Percentiles rank a stretch among this genome's conserved stretches.
Evolutionary conservation across 2,329 filamentous ascomycete genomes (phyloP).

Genomic region (Aspergillus oerlinghausenensis): DNA sequence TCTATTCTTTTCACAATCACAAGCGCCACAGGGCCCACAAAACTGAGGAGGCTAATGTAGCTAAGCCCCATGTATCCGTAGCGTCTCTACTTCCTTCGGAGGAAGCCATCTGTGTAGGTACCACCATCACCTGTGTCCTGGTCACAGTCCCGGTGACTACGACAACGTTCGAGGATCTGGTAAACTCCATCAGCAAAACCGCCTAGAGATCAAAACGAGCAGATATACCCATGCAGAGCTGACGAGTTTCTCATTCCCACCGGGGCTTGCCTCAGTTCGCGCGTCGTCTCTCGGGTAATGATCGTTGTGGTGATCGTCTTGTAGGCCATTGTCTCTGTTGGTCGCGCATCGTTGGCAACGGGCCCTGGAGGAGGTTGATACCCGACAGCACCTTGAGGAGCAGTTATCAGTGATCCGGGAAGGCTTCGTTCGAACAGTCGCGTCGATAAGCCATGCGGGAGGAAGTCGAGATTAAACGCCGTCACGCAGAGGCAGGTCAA

Average conservation of each 20-base stretch:
- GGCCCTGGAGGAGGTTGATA: slow-evolving; percentile 17
- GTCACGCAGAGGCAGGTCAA: slow-evolving; percentile 7
- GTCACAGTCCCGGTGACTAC: slow-evolving; percentile 8
- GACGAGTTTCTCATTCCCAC: neutral
- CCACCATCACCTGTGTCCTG: slow-evolving; percentile 1
- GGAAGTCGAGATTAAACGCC: slow-evolving; percentile 7
- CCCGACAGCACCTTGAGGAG: slow-evolving; percentile 17
- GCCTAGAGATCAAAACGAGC: neutral
- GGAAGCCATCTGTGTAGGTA: slow-evolving; percentile 3
- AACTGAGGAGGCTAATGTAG: neutral
- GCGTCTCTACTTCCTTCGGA: slow-evolving; percentile 1
- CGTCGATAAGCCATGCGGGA: slow-evolving; percentile 2
- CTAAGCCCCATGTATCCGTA: neutral
- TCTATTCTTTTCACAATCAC: slow-evolving; percentile 1
- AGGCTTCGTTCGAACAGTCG: slow-evolving; percentile 12
- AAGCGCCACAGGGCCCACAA: slow-evolving; percentile 1
- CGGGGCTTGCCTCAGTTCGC: slow-evolving; percentile 5
- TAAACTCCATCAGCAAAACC: neutral
- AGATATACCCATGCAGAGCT: neutral
- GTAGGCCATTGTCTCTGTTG: neutral
- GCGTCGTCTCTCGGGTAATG: neutral
- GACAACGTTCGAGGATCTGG: slow-evolving; percentile 2
- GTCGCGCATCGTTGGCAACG: slow-evolving; percentile 3
- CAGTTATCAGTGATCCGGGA: slow-evolving; percentile 16
- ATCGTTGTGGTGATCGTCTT: neutral